A percentile compares a stretch with the other conserved stretches of the same genome.
Evolutionary conservation across 139 green algal genomes (phyloP).

Genomic region (Edaphochlamys debaryana): DNA sequence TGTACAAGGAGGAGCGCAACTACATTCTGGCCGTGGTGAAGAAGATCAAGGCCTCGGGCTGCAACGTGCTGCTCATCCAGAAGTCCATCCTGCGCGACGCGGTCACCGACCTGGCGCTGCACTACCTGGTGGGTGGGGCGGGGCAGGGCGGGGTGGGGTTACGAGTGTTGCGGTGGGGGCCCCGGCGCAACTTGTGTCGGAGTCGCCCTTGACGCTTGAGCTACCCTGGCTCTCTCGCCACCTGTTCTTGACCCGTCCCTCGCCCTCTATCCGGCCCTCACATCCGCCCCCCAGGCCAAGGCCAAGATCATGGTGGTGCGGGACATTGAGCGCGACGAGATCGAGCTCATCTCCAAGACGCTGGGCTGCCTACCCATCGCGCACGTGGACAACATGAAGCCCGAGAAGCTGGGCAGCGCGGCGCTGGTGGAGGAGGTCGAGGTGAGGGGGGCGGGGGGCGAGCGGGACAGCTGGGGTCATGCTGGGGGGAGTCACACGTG

Average conservation of each 20-base stretch:
- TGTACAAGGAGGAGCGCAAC: conserved; percentile 97
- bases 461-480: not conserved
- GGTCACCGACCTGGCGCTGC: conserved; percentile 95
- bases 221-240: not conserved
- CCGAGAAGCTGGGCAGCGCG: conserved; percentile 95
- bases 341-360: conserved; percentile 98
- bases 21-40: conserved; percentile 99
- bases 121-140: conserved; percentile 89
- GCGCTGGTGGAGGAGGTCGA: conserved; percentile 84
- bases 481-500: not conserved
- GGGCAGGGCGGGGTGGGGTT: not conserved
- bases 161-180: not conserved
- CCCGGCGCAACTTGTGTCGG: not conserved
- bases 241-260: not conserved
- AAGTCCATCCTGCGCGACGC: conserved; percentile 98
- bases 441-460: conserved; percentile 1
- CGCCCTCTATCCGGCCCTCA: too few species aligned
- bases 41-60: conserved; percentile 94
- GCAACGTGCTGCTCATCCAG: conserved; percentile 99
- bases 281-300: conserved; percentile 78
- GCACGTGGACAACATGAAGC: conserved; percentile 95
- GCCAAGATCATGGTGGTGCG: conserved; percentile 99
- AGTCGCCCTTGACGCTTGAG: not conserved
- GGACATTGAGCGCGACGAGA: conserved; percentile 98
- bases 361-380: conserved; percentile 92